Conservation (phyloP, 164 flowering plant genomes). For the Protea cynaroides region DNA sequence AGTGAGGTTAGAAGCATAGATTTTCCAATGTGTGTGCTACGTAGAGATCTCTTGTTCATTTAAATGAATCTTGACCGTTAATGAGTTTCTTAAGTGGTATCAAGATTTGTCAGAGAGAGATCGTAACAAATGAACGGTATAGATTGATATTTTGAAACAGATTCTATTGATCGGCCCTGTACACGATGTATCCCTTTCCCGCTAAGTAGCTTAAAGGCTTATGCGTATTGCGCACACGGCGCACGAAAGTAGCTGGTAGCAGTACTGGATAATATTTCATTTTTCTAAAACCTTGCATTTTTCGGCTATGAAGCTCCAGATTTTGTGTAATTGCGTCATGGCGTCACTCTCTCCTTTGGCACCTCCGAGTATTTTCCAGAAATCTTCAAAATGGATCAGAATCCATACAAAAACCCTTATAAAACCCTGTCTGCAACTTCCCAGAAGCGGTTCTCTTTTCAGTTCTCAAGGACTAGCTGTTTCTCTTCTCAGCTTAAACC, state of each 20-base stretch:
- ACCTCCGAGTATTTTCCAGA: conserved; percentile 25
- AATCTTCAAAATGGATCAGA: conserved; percentile 10
- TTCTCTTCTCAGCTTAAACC: conserved; percentile 7
- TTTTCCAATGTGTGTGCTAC: too few relatives aligned
- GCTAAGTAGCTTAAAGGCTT: not conserved
- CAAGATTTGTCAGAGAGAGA: too few relatives aligned
- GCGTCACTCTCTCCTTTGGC: conserved; percentile 32
- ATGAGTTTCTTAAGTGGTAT: too few relatives aligned
- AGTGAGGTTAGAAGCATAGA: too few relatives aligned
- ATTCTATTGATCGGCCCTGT: too few relatives aligned
- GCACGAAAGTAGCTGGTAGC: not conserved
- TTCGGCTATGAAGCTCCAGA: conserved; percentile 7
- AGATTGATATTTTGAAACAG: too few relatives aligned
- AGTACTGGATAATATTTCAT: not conserved
- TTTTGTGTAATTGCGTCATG: conserved; percentile 12
- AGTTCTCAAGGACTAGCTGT: conserved; percentile 4
- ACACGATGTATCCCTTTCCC: not conserved
- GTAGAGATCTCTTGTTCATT: too few relatives aligned
- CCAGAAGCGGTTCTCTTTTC: conserved; percentile 7
- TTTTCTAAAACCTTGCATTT: conserved; percentile 7
- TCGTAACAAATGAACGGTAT: too few relatives aligned
- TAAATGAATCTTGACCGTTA: too few relatives aligned
- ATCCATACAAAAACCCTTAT: conserved; percentile 12
- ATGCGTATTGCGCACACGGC: not conserved
- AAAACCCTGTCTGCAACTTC: conserved; percentile 11